Evolutionary conservation across 306 rosid species (phyloP).

Genomic region (Gleditsia sinensis): DNA sequence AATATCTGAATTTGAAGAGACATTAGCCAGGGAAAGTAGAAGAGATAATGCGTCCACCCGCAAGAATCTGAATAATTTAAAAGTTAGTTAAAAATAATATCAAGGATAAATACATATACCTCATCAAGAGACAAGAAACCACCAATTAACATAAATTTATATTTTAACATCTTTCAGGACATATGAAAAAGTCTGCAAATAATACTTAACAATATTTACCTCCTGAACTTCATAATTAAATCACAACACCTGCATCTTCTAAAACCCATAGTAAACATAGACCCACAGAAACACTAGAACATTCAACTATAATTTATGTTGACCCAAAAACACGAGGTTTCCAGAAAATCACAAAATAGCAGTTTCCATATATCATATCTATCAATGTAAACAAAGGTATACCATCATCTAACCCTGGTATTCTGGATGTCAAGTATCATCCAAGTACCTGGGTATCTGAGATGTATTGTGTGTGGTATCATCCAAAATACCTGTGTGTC

Average conservation of each 20-base stretch:
- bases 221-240: conserved; percentile 6
- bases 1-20: conserved; percentile 83
- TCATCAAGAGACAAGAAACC: conserved; percentile 2
- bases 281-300: neutral
- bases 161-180: neutral
- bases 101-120: conserved; percentile 2
- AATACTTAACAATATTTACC: neutral
- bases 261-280: neutral
- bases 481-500: no score
- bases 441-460: no score
- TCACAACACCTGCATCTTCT: neutral
- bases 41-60: conserved; percentile 86
- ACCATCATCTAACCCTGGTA: no score
- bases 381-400: conserved; percentile 13
- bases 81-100: conserved; percentile 23
- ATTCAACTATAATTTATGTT: neutral
- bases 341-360: conserved; percentile 9
- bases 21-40: conserved; percentile 85
- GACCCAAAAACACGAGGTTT: conserved; percentile 9
- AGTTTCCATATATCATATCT: conserved; percentile 6
- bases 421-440: no score
- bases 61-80: conserved; percentile 66
- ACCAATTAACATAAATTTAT: neutral
- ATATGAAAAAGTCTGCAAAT: neutral
- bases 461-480: no score